phyloP scores from a whole-genome alignment of 306 rosid species.

The Fagus sylvatica region DNA sequence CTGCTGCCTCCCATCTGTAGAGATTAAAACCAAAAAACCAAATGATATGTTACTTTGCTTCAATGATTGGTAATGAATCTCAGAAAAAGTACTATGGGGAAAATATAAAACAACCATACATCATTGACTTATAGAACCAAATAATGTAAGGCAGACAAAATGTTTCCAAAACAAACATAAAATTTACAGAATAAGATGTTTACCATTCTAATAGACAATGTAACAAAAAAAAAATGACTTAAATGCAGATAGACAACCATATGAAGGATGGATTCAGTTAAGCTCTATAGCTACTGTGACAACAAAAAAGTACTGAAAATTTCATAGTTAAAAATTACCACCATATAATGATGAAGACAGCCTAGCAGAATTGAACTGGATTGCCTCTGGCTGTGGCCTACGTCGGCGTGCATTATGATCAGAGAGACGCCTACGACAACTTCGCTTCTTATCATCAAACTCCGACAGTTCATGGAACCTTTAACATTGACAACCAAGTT shows the following conservation, averaged over 20 bases:
- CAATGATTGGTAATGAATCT: background rate
- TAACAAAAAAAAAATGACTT: background rate
- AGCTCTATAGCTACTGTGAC: background rate
- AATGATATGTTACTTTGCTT: background rate
- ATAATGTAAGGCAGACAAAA: background rate
- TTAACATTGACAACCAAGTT: slow-evolving; percentile 34
- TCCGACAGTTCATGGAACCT: slow-evolving; percentile 90
- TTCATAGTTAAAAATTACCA: slow-evolving; percentile 13
- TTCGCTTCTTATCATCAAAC: slow-evolving; percentile 89
- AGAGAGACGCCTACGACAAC: slow-evolving; percentile 91
- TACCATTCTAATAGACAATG: background rate
- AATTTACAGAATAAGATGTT: background rate
- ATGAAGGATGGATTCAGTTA: background rate
- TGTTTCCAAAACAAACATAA: background rate
- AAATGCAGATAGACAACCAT: background rate
- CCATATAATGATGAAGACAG: slow-evolving; percentile 64
- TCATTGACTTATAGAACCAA: background rate
- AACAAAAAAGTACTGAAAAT: background rate
- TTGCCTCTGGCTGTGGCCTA: slow-evolving; percentile 63
- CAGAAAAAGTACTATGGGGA: background rate
- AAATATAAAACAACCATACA: background rate
- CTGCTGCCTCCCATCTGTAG: slow-evolving; percentile 59
- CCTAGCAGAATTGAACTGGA: slow-evolving; percentile 46
- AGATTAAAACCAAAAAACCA: slow-evolving; percentile 2
- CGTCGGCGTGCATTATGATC: slow-evolving; percentile 99